Base-by-base conservation (phyloP, 257 asterid species). In the Prunella vulgaris region DNA sequence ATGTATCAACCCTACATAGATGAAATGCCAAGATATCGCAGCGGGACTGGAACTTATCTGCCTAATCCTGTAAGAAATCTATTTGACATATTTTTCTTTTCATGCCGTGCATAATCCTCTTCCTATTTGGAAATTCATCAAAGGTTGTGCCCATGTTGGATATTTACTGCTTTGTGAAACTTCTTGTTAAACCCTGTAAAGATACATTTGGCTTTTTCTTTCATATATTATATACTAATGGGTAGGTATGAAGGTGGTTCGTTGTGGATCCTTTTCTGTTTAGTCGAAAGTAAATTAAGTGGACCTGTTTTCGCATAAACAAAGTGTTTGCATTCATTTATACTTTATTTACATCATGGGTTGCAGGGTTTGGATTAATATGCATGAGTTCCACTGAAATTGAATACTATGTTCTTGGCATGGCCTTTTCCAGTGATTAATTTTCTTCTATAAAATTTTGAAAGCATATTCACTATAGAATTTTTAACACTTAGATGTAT, bases 41-140 rank as follows among this genome's bases (percentile, higher is more conserved):
- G 88, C 20, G 99, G 99, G 81, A 94, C 99, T 21, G 99, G 99
- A 74, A 91, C 97, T 35, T 94, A 91, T 82, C 84, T 91, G 77
- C 99, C 99, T 18, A 89, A 92, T 86, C 97, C 95, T 72, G 99
- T 94, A 82, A 91, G 98, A n/a, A 69, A 25, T 70, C 67, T 42
- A 56, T 70, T 10, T 72, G 68, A 67, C 74, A 51, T 20, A 64
- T 25, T 63, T 10, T 72, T 21, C 25, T 54, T 59, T 72, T 22
- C 12, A 24, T 51, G 54, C 14, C 28, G 38, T 30, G 27, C 59
- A 40, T 35, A 20, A 6, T 56, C 35, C 27, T 70, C 38, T 10
- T 66, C 67, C 64, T 27, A 3, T 62, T 37, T 58, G 35, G 28
- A 57, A 48, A 52, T 60, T 49, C 33, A 5, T 37, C 7, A 18